Conservation (phyloP, 345 rosid genomes). For the Geranium brycei region DNA sequence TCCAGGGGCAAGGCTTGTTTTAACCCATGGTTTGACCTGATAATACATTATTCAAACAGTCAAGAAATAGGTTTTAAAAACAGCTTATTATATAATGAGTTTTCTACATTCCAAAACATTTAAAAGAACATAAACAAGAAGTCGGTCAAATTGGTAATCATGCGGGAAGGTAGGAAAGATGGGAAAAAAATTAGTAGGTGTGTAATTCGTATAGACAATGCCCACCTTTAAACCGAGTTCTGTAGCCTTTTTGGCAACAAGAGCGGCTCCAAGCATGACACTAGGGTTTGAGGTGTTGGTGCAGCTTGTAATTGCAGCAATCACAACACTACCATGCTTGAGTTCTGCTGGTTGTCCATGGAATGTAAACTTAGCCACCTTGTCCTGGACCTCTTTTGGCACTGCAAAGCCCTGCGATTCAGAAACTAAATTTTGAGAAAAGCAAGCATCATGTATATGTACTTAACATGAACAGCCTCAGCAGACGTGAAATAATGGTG, state of each 20-base stretch:
- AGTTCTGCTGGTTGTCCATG: constrained; percentile 55
- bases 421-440: not conserved
- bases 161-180: not conserved
- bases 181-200: not conserved
- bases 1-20: constrained; percentile 80
- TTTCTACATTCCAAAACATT: too few species aligned
- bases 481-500: not conserved
- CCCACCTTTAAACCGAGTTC: constrained; percentile 61
- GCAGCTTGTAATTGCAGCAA: constrained; percentile 73
- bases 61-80: not conserved
- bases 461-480: not conserved
- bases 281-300: constrained; percentile 82
- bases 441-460: not conserved
- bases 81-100: too few species aligned
- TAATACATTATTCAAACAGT: constrained; percentile 3
- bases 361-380: constrained; percentile 44
- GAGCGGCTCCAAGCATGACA: constrained; percentile 75
- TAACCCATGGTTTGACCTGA: constrained; percentile 83
- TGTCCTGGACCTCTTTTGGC: constrained; percentile 49
- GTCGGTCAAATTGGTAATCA: not conserved
- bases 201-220: not conserved
- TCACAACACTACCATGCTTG: constrained; percentile 66
- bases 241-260: constrained; percentile 66
- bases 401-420: constrained; percentile 54
- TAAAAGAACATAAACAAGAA: not conserved